Conservation (phyloP, 2,329 filamentous ascomycete genomes). For the Colletotrichum liriopes region DNA sequence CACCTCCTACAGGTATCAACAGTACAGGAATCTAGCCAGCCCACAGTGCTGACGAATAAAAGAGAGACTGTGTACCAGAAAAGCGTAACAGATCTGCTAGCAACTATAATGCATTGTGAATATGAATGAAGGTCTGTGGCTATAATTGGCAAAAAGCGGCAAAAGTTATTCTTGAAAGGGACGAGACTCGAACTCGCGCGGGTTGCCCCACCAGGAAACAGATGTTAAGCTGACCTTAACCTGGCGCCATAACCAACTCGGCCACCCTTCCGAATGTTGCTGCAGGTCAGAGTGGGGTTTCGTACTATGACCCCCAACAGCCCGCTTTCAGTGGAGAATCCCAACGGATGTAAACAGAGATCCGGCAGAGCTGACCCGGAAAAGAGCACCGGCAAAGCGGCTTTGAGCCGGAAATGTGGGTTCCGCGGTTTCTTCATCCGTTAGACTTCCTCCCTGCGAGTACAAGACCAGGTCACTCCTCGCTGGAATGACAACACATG, state of each 20-base stretch:
- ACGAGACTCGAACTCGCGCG: constrained; percentile 26
- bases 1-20: no score
- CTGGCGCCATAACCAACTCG: constrained; percentile 29
- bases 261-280: constrained; percentile 10
- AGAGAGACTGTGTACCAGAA: no score
- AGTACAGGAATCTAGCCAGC: no score
- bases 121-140: no score
- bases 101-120: no score
- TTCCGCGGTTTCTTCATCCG: background rate
- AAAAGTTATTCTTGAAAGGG: background rate
- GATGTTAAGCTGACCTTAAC: constrained; percentile 29
- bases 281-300: rapidly evolving
- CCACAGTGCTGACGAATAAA: no score
- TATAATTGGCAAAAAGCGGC: no score
- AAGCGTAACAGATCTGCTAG: no score
- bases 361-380: background rate
- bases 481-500: background rate
- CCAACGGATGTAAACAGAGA: rapidly evolving
- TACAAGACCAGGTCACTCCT: background rate
- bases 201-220: constrained; percentile 29
- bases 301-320: rapidly evolving
- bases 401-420: background rate
- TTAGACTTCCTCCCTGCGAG: background rate
- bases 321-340: rapidly evolving
- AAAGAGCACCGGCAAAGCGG: background rate